These are phyloP conservation scores for Aspergillus sp. DNA, from an alignment of 2,329 filamentous ascomycete species.

Conservation along the genomic window DNA sequence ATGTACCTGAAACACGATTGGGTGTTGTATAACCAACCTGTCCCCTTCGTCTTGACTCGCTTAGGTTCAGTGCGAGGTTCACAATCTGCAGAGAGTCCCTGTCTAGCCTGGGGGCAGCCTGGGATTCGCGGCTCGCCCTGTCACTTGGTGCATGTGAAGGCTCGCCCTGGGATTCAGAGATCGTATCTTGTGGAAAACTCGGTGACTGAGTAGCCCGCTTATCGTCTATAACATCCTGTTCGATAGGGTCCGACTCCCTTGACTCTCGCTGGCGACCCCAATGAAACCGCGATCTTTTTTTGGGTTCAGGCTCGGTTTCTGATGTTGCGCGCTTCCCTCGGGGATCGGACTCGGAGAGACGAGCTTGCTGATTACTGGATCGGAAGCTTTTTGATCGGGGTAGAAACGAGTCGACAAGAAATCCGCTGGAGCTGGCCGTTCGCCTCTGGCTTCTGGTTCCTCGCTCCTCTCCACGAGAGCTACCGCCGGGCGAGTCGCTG, in stretches of 20 bases:
- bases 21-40: conserved; percentile 60
- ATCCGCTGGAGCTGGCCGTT: conserved; percentile 44
- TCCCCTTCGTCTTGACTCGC: conserved; percentile 72
- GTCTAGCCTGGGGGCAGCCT: conserved; percentile 54
- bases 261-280: conserved; percentile 40
- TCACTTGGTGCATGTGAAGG: background rate
- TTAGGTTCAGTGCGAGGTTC: conserved; percentile 86
- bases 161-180: conserved; percentile 20
- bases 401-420: conserved; percentile 50
- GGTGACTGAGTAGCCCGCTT: conserved; percentile 21
- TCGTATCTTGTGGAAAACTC: conserved; percentile 19
- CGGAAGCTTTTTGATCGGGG: conserved; percentile 33
- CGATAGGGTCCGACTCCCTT: conserved; percentile 33
- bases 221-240: conserved; percentile 13
- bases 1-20: conserved; percentile 50
- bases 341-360: conserved; percentile 33
- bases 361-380: conserved; percentile 29
- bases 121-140: conserved; percentile 7
- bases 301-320: conserved; percentile 35
- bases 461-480: conserved; percentile 40
- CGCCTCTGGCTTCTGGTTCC: conserved; percentile 31
- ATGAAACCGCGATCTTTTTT: conserved; percentile 41
- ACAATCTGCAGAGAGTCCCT: conserved; percentile 88
- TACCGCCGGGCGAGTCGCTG: conserved; percentile 40
- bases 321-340: conserved; percentile 48